phyloP scores from a whole-genome alignment of 345 rosid species.

The Pistacia integerrima region DNA sequence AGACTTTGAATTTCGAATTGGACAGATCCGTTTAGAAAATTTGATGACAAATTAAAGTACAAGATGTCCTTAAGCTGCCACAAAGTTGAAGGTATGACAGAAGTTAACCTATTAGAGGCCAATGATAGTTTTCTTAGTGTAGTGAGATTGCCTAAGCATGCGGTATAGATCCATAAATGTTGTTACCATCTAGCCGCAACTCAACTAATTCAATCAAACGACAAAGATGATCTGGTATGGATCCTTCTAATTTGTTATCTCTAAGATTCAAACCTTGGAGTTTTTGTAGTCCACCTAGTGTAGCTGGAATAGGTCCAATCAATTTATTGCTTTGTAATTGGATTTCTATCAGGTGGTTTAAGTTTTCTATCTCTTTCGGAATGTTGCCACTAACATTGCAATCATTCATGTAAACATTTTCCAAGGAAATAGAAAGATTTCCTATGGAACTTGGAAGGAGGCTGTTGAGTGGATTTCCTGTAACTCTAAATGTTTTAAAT shows the following conservation, averaged over 20 bases:
- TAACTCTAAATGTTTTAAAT: background rate
- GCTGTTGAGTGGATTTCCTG: slow-evolving; percentile 8
- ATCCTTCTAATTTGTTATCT: slow-evolving; percentile 6
- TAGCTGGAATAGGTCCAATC: slow-evolving; percentile 12
- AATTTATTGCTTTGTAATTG: slow-evolving; percentile 7
- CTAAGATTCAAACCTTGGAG: slow-evolving; percentile 9
- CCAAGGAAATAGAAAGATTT: slow-evolving; percentile 8
- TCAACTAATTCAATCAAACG: background rate
- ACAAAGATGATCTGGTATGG: slow-evolving; percentile 17
- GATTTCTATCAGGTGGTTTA: slow-evolving; percentile 8
- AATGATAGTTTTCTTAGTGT: slow-evolving; percentile 6
- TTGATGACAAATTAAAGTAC: slow-evolving; percentile 13
- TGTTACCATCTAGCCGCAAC: background rate
- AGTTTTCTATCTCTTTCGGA: slow-evolving; percentile 3
- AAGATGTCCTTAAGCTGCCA: slow-evolving; percentile 13
- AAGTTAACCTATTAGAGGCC: slow-evolving; percentile 4
- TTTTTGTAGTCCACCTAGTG: background rate
- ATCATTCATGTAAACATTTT: background rate
- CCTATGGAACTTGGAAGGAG: slow-evolving; percentile 17
- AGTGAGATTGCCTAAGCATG: slow-evolving; percentile 12
- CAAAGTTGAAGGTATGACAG: slow-evolving; percentile 1
- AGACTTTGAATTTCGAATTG: background rate
- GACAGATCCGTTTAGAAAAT: background rate
- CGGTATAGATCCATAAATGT: slow-evolving; percentile 15
- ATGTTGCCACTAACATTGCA: slow-evolving; percentile 21